phyloP scores from a whole-genome alignment of 108 stramenopile species.

The Cyclostephanos invisitatus region DNA sequence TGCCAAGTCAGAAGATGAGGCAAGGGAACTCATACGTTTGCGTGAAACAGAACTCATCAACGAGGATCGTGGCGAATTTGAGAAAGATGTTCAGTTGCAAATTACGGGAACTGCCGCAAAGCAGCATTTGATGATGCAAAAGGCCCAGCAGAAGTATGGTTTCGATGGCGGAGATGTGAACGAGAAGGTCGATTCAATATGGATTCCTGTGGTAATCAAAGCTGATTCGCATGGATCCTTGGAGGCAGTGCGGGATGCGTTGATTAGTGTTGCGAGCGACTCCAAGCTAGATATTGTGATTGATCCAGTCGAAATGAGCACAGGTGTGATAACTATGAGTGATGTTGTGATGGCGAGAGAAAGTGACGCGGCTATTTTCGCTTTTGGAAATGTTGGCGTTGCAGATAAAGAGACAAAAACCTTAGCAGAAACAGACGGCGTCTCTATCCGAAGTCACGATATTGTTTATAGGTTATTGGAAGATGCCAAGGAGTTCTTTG shows the following conservation, averaged over 20 bases:
- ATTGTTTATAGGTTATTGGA: slow-evolving; percentile 85
- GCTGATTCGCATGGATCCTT: slow-evolving; percentile 85
- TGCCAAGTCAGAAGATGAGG: slow-evolving; percentile 73
- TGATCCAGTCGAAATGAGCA: slow-evolving; percentile 73
- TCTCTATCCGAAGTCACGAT: slow-evolving; percentile 58
- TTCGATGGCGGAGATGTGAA: slow-evolving; percentile 32
- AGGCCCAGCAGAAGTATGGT: slow-evolving; percentile 38
- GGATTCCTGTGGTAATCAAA: slow-evolving; percentile 83
- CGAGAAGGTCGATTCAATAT: slow-evolving; percentile 42
- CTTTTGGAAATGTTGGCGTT: slow-evolving; percentile 65
- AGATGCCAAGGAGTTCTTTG: slow-evolving; percentile 72
- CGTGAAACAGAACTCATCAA: slow-evolving; percentile 51
- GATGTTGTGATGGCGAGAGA: slow-evolving; percentile 84
- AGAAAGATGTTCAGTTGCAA: slow-evolving; percentile 36
- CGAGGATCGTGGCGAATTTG: slow-evolving; percentile 40
- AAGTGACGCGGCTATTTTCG: slow-evolving; percentile 77
- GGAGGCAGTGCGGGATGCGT: slow-evolving; percentile 71
- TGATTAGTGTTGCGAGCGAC: slow-evolving; percentile 59
- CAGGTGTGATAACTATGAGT: slow-evolving; percentile 65
- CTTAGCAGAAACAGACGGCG: slow-evolving; percentile 61
- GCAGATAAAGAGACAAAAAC: slow-evolving; percentile 54
- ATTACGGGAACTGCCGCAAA: slow-evolving; percentile 47
- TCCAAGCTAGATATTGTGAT: slow-evolving; percentile 66
- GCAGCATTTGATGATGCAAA: slow-evolving; percentile 48
- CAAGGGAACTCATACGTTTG: slow-evolving; percentile 64